Base-by-base conservation (phyloP, 2,329 filamentous ascomycete genomes). In the Berkeleyomyces basicola region DNA sequence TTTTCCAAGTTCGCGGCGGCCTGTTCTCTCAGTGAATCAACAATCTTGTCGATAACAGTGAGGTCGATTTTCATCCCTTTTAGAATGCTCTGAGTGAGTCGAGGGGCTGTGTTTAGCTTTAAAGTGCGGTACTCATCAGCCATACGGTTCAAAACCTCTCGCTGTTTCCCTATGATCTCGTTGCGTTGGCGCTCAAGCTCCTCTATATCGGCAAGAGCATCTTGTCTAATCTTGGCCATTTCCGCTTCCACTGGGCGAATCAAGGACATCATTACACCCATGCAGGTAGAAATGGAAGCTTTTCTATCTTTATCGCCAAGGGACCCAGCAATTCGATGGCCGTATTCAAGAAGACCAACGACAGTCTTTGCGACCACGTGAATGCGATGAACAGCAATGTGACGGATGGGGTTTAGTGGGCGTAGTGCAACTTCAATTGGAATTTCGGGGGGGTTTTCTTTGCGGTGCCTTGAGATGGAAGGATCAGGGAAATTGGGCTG, bases 341-440 rank as follows among this genome's bases (percentile, higher is more conserved):
- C 57, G 23, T 62, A 60, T 36, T 55, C 58, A 14, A 62, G 57
- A 3, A 62, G 47, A 6, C 31, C 33, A 4, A 57, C 33, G 9
- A 62, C 16, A 1, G 58, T 58, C n/a, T 62, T 53, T 3, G 63
- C 60, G 14, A 59, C 11, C 2, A 64, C 58, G 3, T 57, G 55
- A 42, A 62, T 53, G 11, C 63, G 43, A 31, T 64, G 63, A 7
- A 64, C 63, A 7, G 63, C 57, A 43, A 64, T 64, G 23, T 64
- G 60, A 7, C 63, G 63, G 7, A 64, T 58, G 11, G 63, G 58
- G 4, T 23, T 43, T 14, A 64, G 49, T 6, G 63, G 61, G 3
- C 47, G 44, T 5, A 64, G 42, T 1, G 59, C 63, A 40, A 40
- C 9, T 36, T 55, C 39, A 7, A 57, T 59, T 9, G 60, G 46